Evolutionary conservation across 1,284 basidiomycete genomes (phyloP).

Genomic region (Puccinia novopanici): DNA sequence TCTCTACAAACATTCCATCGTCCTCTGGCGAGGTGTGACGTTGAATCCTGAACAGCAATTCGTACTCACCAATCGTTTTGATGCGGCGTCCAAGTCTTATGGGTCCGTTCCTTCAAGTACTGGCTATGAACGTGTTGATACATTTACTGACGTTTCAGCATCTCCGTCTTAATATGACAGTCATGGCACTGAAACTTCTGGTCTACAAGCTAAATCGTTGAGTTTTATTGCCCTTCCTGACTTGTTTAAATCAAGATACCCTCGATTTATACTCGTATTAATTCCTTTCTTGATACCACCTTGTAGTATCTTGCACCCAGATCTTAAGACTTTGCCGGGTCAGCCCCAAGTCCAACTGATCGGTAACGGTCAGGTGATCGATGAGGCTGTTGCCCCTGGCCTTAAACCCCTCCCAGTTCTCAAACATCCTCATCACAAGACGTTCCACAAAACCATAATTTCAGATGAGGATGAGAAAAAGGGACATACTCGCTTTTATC

Average conservation of each 20-base stretch:
- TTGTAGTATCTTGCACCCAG: constrained; percentile 57
- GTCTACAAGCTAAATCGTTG: constrained; percentile 44
- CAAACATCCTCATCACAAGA: constrained; percentile 78
- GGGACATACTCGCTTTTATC: constrained; percentile 79
- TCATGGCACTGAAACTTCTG: constrained; percentile 55
- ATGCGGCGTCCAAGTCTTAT: constrained; percentile 43
- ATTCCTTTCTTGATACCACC: neutral
- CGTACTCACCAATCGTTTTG: constrained; percentile 54
- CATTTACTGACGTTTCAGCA: constrained; percentile 8
- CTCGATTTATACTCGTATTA: neutral
- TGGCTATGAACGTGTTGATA: constrained; percentile 46
- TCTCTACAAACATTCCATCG: constrained; percentile 57
- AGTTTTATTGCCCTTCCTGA: neutral
- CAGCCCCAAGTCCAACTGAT: constrained; percentile 60
- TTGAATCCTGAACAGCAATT: constrained; percentile 56
- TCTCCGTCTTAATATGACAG: constrained; percentile 53
- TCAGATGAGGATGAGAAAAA: constrained; percentile 73
- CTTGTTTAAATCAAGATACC: neutral
- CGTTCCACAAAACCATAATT: constrained; percentile 83
- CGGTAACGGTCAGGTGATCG: constrained; percentile 56
- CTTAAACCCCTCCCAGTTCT: constrained; percentile 59
- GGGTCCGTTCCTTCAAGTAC: neutral
- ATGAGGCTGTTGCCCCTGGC: constrained; percentile 33
- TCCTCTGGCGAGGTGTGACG: constrained; percentile 56
- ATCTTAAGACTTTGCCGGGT: constrained; percentile 58